Conservation (phyloP, 2,329 filamentous ascomycete species). For the Botrytis galanthina region DNA sequence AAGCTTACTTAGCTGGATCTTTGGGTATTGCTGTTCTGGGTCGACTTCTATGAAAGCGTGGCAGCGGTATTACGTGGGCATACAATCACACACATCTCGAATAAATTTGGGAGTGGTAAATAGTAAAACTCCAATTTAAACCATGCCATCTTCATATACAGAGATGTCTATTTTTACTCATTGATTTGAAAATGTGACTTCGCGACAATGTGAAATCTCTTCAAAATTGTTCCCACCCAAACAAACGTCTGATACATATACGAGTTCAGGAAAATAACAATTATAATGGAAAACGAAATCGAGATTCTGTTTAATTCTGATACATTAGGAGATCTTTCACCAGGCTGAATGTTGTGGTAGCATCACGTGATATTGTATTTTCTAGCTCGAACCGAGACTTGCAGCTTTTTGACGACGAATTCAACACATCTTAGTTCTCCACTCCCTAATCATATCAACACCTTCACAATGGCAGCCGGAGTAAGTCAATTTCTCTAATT, state of each 20-base stretch:
- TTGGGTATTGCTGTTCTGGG: not conserved
- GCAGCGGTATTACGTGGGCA: constrained; percentile 18
- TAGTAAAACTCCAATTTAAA: constrained; percentile 14
- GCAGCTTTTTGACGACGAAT: constrained; percentile 31
- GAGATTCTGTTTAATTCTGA: not conserved
- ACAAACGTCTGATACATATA: not conserved
- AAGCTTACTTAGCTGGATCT: constrained; percentile 22
- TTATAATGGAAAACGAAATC: not conserved
- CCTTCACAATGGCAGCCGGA: constrained; percentile 62
- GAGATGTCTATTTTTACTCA: not conserved
- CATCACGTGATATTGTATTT: constrained; percentile 28
- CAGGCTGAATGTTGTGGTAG: not conserved
- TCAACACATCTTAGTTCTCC: constrained; percentile 45
- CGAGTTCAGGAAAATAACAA: not conserved
- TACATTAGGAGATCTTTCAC: not conserved
- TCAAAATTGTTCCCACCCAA: too few species aligned
- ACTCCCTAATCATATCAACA: constrained; percentile 49
- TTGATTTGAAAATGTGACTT: not conserved
- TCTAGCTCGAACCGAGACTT: constrained; percentile 20
- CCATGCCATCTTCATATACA: constrained; percentile 9
- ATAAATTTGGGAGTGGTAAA: constrained; percentile 3
- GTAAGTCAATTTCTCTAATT: constrained; percentile 51
- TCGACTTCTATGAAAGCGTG: not conserved
- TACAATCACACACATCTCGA: constrained; percentile 14
- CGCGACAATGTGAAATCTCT: not conserved